Percentiles rank a stretch among this genome's conserved stretches.
phyloP scores from a whole-genome alignment of 2,329 filamentous ascomycete genomes.

The Fusarium tjaetaba region DNA sequence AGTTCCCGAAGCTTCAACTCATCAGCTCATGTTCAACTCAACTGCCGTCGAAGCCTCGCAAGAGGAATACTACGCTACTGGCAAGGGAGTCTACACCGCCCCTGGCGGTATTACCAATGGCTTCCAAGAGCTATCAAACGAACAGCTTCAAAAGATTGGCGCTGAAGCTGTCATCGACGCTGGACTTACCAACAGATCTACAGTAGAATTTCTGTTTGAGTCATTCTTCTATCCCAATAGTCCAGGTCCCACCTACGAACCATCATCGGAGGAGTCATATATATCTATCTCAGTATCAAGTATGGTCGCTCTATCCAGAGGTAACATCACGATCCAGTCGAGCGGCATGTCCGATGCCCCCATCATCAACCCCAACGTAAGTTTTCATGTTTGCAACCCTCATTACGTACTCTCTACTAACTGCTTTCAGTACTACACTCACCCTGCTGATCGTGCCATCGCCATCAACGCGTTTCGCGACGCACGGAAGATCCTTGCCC shows the following conservation, averaged over 20 bases:
- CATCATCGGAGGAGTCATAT: neutral
- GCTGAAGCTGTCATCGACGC: slow-evolving; percentile 7
- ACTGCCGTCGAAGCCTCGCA: neutral
- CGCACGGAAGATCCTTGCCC: slow-evolving; percentile 9
- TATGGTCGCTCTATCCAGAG: slow-evolving; percentile 12
- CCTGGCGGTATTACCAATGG: slow-evolving; percentile 4
- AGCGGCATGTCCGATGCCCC: slow-evolving; percentile 2
- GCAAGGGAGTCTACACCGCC: neutral
- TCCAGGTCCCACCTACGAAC: slow-evolving; percentile 6
- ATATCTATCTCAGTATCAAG: slow-evolving; percentile 12
- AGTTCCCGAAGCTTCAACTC: neutral
- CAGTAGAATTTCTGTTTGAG: slow-evolving; percentile 19
- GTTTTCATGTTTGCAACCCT: neutral
- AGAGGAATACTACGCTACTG: slow-evolving; percentile 4
- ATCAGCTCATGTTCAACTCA: neutral
- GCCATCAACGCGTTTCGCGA: slow-evolving; percentile 8
- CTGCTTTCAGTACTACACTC: neutral
- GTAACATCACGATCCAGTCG: neutral
- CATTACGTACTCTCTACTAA: neutral
- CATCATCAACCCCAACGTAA: slow-evolving; percentile 16
- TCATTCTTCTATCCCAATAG: slow-evolving; percentile 14
- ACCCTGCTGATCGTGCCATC: slow-evolving; percentile 2
- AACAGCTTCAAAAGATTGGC: neutral
- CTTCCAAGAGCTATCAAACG: neutral
- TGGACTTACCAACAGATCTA: slow-evolving; percentile 3